Base-by-base conservation (phyloP, 345 rosid species). In the Eucalyptus regnans region DNA sequence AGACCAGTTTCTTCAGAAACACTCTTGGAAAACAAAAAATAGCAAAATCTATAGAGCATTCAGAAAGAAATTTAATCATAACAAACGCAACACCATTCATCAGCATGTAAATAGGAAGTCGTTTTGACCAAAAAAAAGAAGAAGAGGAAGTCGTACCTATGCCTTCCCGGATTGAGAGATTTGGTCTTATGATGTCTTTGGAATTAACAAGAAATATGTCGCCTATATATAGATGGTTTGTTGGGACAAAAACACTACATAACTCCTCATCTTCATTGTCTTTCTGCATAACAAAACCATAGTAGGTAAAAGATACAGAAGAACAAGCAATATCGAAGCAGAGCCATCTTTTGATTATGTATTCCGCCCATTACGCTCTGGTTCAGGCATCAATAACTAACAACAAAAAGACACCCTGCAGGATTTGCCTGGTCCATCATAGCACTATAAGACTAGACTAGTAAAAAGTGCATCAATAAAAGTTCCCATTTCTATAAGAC, bases 221-320 rank as follows among this genome's bases (percentile, higher is more conserved):
- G 33, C 95, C 97, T 68, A 94, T 93, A 89, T 95, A 95, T 52
- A 95, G 93, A 90, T 95, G 96, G 91, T 95, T 94, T 88, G 96
- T 95, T 27, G 97, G 97, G 89, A 95, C 96, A 64, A 93, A 95
- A 86, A 95, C 95, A 89, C 97, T 94, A 48, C 97, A 95, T 66
- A 95, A 86, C 91, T 95, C 97, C 89, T 95, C 97, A 88, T 95
- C 97, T 90, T 93, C 96, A 89, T 92, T 92, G 46, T 95, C 95
- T 91, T 92, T 91, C 97, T 94, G 94, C 90, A 90, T 76, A 22
- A 76, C 84, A 64, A 44, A 86, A 90, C 87, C 87, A 86, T 51
- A 15, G 56, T 43, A 83, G 31, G 87, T 68, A 68, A 49, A 80
- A 16, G 50, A 86, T 29, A 88, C 86, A 58, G 37, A 50, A 87